Evolutionary conservation across 805 yeast species (phyloP).

Genomic region (Ogataea wickerhamii): DNA sequence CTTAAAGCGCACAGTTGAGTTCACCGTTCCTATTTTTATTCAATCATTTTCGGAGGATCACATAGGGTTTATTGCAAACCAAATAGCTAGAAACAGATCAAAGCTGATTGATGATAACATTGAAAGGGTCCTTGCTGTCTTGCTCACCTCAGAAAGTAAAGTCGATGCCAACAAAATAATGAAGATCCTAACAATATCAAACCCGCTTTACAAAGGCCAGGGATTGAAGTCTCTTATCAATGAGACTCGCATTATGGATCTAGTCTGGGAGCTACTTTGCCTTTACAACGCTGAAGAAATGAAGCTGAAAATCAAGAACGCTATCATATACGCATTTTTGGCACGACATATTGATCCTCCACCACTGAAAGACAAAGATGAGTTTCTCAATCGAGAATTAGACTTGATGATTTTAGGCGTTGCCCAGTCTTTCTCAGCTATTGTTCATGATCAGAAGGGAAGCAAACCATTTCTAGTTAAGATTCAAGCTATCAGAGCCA

Average conservation of each 20-base stretch:
- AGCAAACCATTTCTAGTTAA: slow-evolving; percentile 70
- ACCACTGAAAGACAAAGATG: slow-evolving; percentile 30
- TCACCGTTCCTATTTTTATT: slow-evolving; percentile 73
- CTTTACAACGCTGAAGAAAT: slow-evolving; percentile 32
- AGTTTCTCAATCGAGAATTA: slow-evolving; percentile 38
- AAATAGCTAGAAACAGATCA: slow-evolving; percentile 41
- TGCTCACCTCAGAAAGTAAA: slow-evolving; percentile 47
- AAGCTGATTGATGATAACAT: slow-evolving; percentile 47
- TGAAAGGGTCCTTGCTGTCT: slow-evolving; percentile 53
- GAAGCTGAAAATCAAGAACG: slow-evolving; percentile 35
- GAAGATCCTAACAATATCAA: slow-evolving; percentile 49
- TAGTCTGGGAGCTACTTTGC: slow-evolving; percentile 45
- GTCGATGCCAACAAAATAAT: slow-evolving; percentile 50
- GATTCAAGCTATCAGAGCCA: slow-evolving; percentile 66
- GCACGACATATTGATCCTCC: slow-evolving; percentile 17
- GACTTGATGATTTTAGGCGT: slow-evolving; percentile 67
- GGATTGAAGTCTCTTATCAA: slow-evolving; percentile 32
- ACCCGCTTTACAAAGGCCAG: slow-evolving; percentile 41
- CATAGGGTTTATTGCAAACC: slow-evolving; percentile 58
- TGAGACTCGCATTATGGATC: slow-evolving; percentile 23
- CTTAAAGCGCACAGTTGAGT: slow-evolving; percentile 62
- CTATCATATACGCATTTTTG: slow-evolving; percentile 34
- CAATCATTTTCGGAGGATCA: slow-evolving; percentile 62
- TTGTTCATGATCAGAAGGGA: slow-evolving; percentile 70
- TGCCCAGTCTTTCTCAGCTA: slow-evolving; percentile 74